phyloP scores from a whole-genome alignment of 768 basidiomycete genomes.

The Termitomyces eurrhizus region DNA sequence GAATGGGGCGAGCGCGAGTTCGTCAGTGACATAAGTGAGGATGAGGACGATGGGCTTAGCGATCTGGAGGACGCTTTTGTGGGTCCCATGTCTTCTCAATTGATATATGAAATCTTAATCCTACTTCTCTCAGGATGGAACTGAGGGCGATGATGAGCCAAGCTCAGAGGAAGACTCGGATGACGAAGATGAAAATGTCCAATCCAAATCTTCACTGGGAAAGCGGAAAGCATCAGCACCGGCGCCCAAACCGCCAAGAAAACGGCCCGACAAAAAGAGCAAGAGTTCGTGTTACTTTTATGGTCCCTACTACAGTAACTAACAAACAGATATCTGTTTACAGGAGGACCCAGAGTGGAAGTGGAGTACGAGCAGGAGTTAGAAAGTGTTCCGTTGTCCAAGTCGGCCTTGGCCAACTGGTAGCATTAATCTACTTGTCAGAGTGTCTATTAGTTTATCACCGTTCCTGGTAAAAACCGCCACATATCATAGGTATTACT shows the following conservation, averaged over 20 bases:
- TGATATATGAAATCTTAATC: not conserved
- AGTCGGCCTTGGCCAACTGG: constrained; percentile 51
- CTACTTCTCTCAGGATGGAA: constrained; percentile 29
- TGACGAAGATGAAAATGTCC: constrained; percentile 30
- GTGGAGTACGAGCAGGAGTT: constrained; percentile 96
- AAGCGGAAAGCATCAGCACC: constrained; percentile 60
- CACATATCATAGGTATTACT: constrained; percentile 12
- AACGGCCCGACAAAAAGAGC: constrained; percentile 56
- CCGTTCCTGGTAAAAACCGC: not conserved
- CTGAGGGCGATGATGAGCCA: constrained; percentile 13
- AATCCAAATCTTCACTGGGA: constrained; percentile 45
- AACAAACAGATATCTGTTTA: constrained; percentile 1
- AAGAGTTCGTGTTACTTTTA: constrained; percentile 44
- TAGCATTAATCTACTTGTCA: constrained; percentile 22
- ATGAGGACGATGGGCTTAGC: constrained; percentile 59
- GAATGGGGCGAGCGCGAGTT: constrained; percentile 66
- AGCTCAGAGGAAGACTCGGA: constrained; percentile 43
- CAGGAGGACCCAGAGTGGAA: constrained; percentile 81
- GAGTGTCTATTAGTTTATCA: not conserved
- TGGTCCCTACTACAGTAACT: not conserved
- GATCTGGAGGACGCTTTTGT: constrained; percentile 70
- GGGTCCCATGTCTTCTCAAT: constrained; percentile 23
- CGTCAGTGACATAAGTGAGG: constrained; percentile 71
- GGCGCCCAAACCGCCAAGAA: constrained; percentile 40
- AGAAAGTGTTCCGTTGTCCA: constrained; percentile 58